Conservation (phyloP, 139 green algal species). For the Zygnema cylindricum region DNA sequence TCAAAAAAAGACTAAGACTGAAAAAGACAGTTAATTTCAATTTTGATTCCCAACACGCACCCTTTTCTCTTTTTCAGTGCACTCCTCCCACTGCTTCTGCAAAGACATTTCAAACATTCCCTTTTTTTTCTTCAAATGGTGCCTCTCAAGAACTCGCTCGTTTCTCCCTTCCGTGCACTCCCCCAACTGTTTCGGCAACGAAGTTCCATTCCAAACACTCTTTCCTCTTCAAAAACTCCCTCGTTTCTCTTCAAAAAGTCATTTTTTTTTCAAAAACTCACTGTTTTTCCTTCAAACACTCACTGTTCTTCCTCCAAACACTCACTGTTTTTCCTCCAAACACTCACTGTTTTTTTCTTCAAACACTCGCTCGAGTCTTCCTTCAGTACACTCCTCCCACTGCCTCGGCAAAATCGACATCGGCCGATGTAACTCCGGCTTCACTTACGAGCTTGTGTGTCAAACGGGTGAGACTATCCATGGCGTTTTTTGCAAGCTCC, state of each 20-base stretch:
- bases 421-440: not conserved
- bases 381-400: not conserved
- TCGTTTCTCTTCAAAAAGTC: not conserved
- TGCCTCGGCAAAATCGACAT: not conserved
- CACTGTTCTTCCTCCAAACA: not conserved
- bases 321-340: not conserved
- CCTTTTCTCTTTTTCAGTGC: no score
- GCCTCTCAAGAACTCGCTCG: no score
- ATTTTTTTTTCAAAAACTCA: not conserved
- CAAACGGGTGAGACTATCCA: conserved; percentile 39
- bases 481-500: conserved; percentile 42
- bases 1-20: no score
- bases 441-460: conserved; percentile 38
- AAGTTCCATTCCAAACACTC: not conserved
- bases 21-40: no score
- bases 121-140: no score
- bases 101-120: no score
- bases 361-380: not conserved
- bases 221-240: not conserved
- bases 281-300: not conserved
- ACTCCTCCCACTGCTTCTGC: no score
- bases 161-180: no score
- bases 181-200: not conserved
- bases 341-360: not conserved
- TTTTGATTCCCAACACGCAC: no score